Conservation (phyloP, 2,329 filamentous ascomycete genomes). For the Aspergillus versicolor region DNA sequence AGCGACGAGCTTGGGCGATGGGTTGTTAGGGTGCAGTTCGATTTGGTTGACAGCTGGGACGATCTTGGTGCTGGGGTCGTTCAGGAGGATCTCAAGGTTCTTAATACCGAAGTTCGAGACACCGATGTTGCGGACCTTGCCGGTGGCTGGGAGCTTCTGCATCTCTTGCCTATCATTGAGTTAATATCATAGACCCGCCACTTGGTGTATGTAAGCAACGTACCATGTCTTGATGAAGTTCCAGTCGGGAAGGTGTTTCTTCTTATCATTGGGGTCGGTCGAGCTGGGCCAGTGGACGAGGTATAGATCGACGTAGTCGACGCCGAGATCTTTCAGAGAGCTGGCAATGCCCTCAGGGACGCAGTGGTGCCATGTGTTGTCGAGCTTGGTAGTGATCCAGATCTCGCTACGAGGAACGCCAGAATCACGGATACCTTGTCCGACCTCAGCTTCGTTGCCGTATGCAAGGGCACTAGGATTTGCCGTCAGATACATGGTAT, state of each 20-base stretch:
- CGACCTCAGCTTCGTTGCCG: constrained; percentile 67
- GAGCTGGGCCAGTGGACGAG: constrained; percentile 67
- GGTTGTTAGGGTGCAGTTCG: constrained; percentile 66
- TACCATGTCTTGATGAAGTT: constrained; percentile 76
- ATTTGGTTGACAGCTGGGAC: constrained; percentile 55
- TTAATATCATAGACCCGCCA: constrained; percentile 62
- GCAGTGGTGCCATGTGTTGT: constrained; percentile 63
- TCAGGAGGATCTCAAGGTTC: constrained; percentile 75
- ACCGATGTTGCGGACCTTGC: constrained; percentile 75
- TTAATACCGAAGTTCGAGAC: constrained; percentile 83
- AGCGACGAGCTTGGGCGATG: constrained; percentile 56
- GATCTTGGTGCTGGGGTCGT: constrained; percentile 58
- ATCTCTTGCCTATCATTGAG: constrained; percentile 58
- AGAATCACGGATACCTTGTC: constrained; percentile 63
- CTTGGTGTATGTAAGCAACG: constrained; percentile 55
- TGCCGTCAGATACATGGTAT: constrained; percentile 3
- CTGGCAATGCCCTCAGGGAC: constrained; percentile 63
- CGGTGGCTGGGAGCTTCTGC: constrained; percentile 47
- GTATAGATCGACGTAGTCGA: constrained; percentile 71
- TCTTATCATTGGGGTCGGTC: constrained; percentile 50
- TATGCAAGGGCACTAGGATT: constrained; percentile 47
- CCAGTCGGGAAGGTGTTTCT: constrained; percentile 73
- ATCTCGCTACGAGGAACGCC: constrained; percentile 66
- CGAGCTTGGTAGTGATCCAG: constrained; percentile 69
- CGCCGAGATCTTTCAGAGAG: constrained; percentile 62